Base-by-base conservation (phyloP, 1,139 yeast genomes). In the Yamadazyma songkhlaensis region DNA sequence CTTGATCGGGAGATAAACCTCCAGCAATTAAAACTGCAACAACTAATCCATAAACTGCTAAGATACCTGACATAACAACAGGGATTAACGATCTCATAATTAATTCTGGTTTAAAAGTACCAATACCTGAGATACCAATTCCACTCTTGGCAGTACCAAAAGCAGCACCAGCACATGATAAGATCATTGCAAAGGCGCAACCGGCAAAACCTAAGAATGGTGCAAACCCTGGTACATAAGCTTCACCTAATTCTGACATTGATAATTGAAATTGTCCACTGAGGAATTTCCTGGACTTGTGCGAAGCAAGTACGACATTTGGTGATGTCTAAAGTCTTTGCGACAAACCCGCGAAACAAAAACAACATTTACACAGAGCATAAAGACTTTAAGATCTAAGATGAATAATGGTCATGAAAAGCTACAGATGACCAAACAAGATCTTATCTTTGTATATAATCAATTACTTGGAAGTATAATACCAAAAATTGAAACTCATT, bases 141-240 rank as follows among this genome's bases (percentile, higher is more conserved):
- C 99, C 99, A 32, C 96, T 87, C 67, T 94, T 94, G 48, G 97
- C 97, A 10, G 98, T 92, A 39, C 99, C 99, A 50, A 89, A 84
- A 45, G 97, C 97, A 21, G 98, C 98, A 44, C 99, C 98, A 20
- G 90, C 82, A 60, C 95, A 85, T 34, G 95, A 84, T 46, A 90
- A 72, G 28, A 87, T 77, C 85, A 88, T 86, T 39, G 97, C 96
- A 37, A 88, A 82, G 6, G 95, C 88, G 67, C 97, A 89, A 37
- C 94, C 96, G 30, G 95, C 96, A 63, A 89, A 88, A 34, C 97
- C 97, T 59, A 90, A 82, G 62, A 90, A 89, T 42, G 97, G 96
- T 10, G 97, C 96, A 67, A 83, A 89, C 28, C 81, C 80, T 35
- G 97, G 97, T 25, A 86, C 73, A 57, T 77, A 82, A 57, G 82